Percentiles rank a stretch among this genome's conserved stretches.
phyloP scores from a whole-genome alignment of 2,329 filamentous ascomycete genomes.

The Hymenoscyphus occultus region DNA sequence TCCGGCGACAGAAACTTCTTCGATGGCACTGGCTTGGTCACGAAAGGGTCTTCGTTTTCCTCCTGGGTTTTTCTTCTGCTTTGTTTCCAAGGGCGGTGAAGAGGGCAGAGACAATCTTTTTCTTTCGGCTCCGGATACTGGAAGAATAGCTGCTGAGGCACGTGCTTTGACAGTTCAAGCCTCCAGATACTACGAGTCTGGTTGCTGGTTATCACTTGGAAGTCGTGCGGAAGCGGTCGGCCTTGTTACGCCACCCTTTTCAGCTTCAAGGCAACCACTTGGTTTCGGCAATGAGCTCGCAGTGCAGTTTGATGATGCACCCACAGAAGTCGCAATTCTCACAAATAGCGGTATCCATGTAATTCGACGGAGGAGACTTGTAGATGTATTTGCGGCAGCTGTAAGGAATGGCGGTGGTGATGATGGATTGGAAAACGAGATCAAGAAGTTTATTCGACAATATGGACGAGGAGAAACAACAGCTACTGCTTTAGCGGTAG shows the following conservation, averaged over 20 bases:
- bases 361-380: constrained; percentile 76
- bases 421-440: constrained; percentile 76
- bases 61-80: constrained; percentile 88
- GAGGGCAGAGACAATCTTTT: constrained; percentile 69
- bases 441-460: constrained; percentile 76
- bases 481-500: constrained; percentile 87
- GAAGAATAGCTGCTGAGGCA: constrained; percentile 65
- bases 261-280: constrained; percentile 61
- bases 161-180: constrained; percentile 38
- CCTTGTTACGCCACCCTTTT: constrained; percentile 69
- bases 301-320: constrained; percentile 84
- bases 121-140: constrained; percentile 82
- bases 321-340: constrained; percentile 83
- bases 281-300: constrained; percentile 95
- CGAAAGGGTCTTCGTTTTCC: constrained; percentile 62
- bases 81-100: constrained; percentile 62
- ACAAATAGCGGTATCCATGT: constrained; percentile 90
- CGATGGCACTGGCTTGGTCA: constrained; percentile 48
- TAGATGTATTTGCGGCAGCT: constrained; percentile 86
- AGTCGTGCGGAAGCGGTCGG: constrained; percentile 77
- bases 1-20: constrained; percentile 39
- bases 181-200: constrained; percentile 67
- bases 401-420: constrained; percentile 71
- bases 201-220: constrained; percentile 73
- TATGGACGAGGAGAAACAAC: constrained; percentile 90